A percentile compares a stretch with the other conserved stretches of the same genome.
These are phyloP conservation scores for Malbranchea cinnamomea DNA, from an alignment of 2,329 filamentous ascomycete genomes.

Conservation along the genomic window DNA sequence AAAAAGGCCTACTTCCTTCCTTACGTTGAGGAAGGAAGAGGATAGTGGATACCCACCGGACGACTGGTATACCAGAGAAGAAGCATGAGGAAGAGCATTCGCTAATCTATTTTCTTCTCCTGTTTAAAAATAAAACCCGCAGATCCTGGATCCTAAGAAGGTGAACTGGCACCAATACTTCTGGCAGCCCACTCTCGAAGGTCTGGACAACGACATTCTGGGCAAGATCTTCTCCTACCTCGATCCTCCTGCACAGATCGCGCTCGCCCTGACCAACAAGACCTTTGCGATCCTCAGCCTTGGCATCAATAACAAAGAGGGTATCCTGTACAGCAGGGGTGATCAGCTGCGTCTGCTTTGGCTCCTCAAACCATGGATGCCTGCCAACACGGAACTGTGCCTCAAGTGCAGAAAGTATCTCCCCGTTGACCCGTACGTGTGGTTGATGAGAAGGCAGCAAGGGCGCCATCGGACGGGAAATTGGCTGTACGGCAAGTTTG, in stretches of 20 bases:
- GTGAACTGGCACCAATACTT: too few species aligned
- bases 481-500: conserved; percentile 6
- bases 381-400: conserved; percentile 4
- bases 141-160: too few species aligned
- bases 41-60: too few species aligned
- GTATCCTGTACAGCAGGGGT: conserved; percentile 5
- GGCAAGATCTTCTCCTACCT: conserved; percentile 7
- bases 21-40: too few species aligned
- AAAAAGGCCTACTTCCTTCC: too few species aligned
- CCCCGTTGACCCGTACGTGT: conserved; percentile 5
- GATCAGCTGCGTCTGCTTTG: conserved; percentile 7
- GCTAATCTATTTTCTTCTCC: too few species aligned
- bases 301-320: conserved; percentile 1
- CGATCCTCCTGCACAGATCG: conserved; percentile 5
- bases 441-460: conserved; percentile 4
- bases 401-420: conserved; percentile 8
- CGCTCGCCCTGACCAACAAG: conserved; percentile 8
- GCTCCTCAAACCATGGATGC: conserved; percentile 6
- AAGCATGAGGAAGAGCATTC: too few species aligned
- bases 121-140: too few species aligned
- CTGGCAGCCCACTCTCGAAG: neutral
- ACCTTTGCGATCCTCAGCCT: conserved; percentile 3
- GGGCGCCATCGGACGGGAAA: conserved; percentile 6
- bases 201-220: conserved; percentile 4
- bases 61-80: too few species aligned